Conservation (phyloP, 192 early-diverging fungal species). For the Oehlia diaphana region DNA sequence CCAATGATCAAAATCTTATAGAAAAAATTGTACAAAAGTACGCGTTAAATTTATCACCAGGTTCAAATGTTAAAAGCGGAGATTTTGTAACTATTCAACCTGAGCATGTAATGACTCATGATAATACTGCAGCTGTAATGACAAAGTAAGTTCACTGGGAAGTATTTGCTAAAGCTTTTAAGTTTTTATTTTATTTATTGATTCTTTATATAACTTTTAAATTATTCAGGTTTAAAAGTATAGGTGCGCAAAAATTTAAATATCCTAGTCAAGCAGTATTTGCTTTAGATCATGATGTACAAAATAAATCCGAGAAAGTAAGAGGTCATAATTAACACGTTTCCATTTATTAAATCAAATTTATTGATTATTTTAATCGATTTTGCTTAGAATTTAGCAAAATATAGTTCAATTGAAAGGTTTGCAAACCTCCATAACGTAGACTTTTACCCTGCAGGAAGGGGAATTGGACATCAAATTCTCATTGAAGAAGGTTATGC, state of each 20-base stretch:
- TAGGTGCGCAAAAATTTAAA: conserved; percentile 83
- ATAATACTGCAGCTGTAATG: conserved; percentile 95
- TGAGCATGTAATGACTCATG: conserved; percentile 93
- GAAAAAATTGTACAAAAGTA: conserved; percentile 97
- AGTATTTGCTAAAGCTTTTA: background rate
- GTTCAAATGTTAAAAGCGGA: conserved; percentile 73
- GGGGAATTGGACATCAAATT: conserved; percentile 98
- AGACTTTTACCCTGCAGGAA: conserved; percentile 93
- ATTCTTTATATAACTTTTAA: background rate
- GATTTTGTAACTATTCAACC: conserved; percentile 96
- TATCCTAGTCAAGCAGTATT: conserved; percentile 86
- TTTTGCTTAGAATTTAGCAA: conserved; percentile 67
- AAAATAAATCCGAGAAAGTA: conserved; percentile 88
- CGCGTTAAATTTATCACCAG: conserved; percentile 71
- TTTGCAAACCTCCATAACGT: conserved; percentile 83
- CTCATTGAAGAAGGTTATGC: conserved; percentile 98
- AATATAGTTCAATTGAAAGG: conserved; percentile 81
- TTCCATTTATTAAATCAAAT: background rate
- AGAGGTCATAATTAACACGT: background rate
- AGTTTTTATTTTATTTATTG: background rate
- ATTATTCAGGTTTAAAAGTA: conserved; percentile 73
- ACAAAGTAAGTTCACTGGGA: conserved; percentile 62
- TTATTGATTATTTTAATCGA: background rate
- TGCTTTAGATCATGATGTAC: conserved; percentile 98
- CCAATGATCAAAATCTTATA: conserved; percentile 74